phyloP scores from a whole-genome alignment of 2,329 filamentous ascomycete species.

The Nemania abortiva region DNA sequence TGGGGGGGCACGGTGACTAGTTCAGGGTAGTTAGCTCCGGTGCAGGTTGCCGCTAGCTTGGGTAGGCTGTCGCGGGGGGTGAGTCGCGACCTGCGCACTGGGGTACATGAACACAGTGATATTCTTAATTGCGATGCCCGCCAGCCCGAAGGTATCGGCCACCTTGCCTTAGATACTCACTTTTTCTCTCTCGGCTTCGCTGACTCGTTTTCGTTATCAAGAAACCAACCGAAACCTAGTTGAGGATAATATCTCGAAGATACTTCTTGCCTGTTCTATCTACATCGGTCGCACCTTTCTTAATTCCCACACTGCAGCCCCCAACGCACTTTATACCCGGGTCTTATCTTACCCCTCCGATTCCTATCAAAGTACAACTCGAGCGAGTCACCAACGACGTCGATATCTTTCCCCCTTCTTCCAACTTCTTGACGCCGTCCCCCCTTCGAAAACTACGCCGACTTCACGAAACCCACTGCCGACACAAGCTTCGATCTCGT shows the following conservation, averaged over 20 bases:
- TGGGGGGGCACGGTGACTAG: background rate
- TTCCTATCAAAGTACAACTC: constrained; percentile 3
- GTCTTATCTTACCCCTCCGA: constrained; percentile 33
- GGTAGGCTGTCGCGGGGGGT: constrained; percentile 2
- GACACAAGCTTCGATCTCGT: constrained; percentile 9
- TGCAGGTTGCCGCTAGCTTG: constrained; percentile 7
- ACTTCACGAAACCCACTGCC: constrained; percentile 6
- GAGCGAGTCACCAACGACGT: constrained; percentile 19
- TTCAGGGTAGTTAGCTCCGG: constrained; percentile 14
- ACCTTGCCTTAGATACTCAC: too few relatives aligned
- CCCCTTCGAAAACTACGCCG: constrained; percentile 11
- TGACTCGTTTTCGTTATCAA: background rate
- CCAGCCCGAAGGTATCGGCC: too few relatives aligned
- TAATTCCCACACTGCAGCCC: background rate
- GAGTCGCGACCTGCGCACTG: background rate
- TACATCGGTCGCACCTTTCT: background rate
- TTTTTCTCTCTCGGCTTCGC: background rate
- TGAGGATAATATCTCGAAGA: too few relatives aligned
- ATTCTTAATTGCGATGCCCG: background rate
- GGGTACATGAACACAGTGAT: constrained; percentile 4
- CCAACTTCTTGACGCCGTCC: background rate
- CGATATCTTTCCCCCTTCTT: background rate
- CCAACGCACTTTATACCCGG: constrained; percentile 28
- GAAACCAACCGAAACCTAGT: background rate
- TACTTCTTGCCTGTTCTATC: background rate